Conservation (phyloP, 768 basidiomycete genomes). For the Stropharia rugosoannulata region DNA sequence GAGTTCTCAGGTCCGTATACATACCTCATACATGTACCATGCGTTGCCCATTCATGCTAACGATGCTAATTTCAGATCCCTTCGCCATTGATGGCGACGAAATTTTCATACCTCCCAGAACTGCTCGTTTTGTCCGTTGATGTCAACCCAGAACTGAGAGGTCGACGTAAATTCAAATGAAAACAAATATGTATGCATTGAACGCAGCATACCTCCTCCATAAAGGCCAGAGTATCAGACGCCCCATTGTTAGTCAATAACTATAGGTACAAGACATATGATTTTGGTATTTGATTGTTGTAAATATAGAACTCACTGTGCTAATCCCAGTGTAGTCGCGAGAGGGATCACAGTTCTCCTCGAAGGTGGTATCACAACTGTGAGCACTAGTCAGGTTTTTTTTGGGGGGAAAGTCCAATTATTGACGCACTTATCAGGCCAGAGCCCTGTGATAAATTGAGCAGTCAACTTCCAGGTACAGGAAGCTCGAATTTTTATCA, state of each 20-base stretch:
- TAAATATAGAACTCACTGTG: constrained; percentile 19
- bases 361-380: constrained; percentile 53
- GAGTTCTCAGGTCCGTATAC: constrained; percentile 1
- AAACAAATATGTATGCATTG: neutral
- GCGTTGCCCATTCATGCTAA: constrained; percentile 70
- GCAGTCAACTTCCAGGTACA: neutral
- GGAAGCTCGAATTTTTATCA: neutral
- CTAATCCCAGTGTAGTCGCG: constrained; percentile 32
- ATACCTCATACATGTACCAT: constrained; percentile 60
- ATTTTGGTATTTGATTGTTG: constrained; percentile 21
- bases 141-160: constrained; percentile 59
- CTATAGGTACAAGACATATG: constrained; percentile 28
- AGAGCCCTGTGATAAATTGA: constrained; percentile 43
- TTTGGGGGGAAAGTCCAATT: neutral
- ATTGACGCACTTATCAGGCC: constrained; percentile 61
- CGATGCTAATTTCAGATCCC: neutral
- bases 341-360: constrained; percentile 36
- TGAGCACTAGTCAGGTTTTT: neutral
- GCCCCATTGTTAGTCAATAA: constrained; percentile 59
- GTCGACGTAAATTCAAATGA: neutral
- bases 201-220: constrained; percentile 38
- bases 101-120: constrained; percentile 64
- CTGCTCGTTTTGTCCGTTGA: constrained; percentile 53
- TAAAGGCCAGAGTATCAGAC: constrained; percentile 55
- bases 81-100: neutral